Conservation (phyloP, 2,329 filamentous ascomycete genomes). For the Blumeria hordei region DNA sequence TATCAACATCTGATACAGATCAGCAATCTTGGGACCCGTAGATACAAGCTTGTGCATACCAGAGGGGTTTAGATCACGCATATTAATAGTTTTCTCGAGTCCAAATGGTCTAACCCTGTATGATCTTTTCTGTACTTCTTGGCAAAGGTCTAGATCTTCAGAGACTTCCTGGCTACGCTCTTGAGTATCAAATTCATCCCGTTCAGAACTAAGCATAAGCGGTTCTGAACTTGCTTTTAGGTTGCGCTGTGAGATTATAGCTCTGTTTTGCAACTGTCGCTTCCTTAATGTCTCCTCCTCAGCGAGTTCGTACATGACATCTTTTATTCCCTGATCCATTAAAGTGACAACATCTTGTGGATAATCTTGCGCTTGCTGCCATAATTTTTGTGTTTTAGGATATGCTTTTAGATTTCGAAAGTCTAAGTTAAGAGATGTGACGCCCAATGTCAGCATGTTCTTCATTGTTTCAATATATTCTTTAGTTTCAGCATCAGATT, state of each 20-base stretch:
- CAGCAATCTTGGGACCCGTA: slow-evolving; percentile 6
- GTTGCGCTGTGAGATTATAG: slow-evolving; percentile 21
- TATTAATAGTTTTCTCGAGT: slow-evolving; percentile 63
- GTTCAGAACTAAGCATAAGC: slow-evolving; percentile 58
- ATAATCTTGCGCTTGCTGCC: slow-evolving; percentile 85
- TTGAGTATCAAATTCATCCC: slow-evolving; percentile 24
- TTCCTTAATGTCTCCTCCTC: slow-evolving; percentile 52
- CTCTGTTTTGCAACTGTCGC: slow-evolving; percentile 32
- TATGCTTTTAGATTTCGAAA: slow-evolving; percentile 77
- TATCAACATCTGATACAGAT: slow-evolving; percentile 54
- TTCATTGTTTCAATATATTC: slow-evolving; percentile 70
- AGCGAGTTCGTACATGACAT: slow-evolving; percentile 77
- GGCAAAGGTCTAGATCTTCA: slow-evolving; percentile 36
- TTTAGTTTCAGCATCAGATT: slow-evolving; percentile 51
- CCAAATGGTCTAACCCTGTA: slow-evolving; percentile 83
- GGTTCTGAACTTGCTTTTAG: slow-evolving; percentile 45
- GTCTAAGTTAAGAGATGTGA: slow-evolving; percentile 69
- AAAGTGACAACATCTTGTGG: slow-evolving; percentile 89
- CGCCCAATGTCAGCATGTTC: slow-evolving; percentile 72
- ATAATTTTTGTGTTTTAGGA: slow-evolving; percentile 76
- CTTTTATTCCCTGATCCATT: slow-evolving; percentile 87
- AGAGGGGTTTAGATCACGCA: slow-evolving; percentile 81
- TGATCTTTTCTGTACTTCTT: slow-evolving; percentile 55
- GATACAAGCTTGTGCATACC: slow-evolving; percentile 20
- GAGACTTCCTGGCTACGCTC: slow-evolving; percentile 21